Evolutionary conservation across 768 basidiomycete species (phyloP).

Genomic region (Cyathus striatus): DNA sequence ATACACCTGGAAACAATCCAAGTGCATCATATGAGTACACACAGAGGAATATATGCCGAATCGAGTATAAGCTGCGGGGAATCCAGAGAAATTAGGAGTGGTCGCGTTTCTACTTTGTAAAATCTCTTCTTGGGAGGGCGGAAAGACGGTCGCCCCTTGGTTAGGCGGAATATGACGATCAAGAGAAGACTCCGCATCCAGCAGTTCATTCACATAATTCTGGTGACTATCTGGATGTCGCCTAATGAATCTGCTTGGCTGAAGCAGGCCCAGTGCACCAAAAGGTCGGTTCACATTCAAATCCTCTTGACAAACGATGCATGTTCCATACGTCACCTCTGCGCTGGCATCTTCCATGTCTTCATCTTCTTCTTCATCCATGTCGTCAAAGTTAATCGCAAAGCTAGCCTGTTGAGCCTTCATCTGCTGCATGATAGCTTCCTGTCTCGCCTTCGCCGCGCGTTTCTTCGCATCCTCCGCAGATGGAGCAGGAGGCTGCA

Average conservation of each 20-base stretch:
- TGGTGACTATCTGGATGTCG: slow-evolving; percentile 67
- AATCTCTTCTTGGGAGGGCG: slow-evolving; percentile 44
- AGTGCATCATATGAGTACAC: slow-evolving; percentile 97
- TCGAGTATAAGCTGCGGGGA: slow-evolving; percentile 63
- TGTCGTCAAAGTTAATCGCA: slow-evolving; percentile 71
- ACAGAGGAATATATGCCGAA: slow-evolving; percentile 86
- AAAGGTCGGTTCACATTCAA: slow-evolving; percentile 69
- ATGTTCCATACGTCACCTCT: slow-evolving; percentile 73
- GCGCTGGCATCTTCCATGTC: slow-evolving; percentile 47
- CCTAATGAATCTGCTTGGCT: slow-evolving; percentile 82
- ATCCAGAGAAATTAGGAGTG: slow-evolving; percentile 64
- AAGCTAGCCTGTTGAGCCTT: slow-evolving; percentile 88
- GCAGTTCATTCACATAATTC: slow-evolving; percentile 65
- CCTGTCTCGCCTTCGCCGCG: slow-evolving; percentile 87
- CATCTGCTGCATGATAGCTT: slow-evolving; percentile 94
- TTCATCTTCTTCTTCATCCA: slow-evolving; percentile 67
- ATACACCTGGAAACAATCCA: slow-evolving; percentile 91
- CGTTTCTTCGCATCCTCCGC: slow-evolving; percentile 71
- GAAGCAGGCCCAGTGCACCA: slow-evolving; percentile 81
- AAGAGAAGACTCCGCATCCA: slow-evolving; percentile 58
- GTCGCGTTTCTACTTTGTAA: slow-evolving; percentile 37
- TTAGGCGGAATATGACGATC: slow-evolving; percentile 50
- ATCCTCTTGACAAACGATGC: slow-evolving; percentile 97
- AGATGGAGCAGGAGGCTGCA: slow-evolving; percentile 31
- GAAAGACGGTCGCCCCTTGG: slow-evolving; percentile 31